These are phyloP conservation scores for Xylariomycetidae sp. DNA, from an alignment of 2,329 filamentous ascomycete species.

Conservation along the genomic window DNA sequence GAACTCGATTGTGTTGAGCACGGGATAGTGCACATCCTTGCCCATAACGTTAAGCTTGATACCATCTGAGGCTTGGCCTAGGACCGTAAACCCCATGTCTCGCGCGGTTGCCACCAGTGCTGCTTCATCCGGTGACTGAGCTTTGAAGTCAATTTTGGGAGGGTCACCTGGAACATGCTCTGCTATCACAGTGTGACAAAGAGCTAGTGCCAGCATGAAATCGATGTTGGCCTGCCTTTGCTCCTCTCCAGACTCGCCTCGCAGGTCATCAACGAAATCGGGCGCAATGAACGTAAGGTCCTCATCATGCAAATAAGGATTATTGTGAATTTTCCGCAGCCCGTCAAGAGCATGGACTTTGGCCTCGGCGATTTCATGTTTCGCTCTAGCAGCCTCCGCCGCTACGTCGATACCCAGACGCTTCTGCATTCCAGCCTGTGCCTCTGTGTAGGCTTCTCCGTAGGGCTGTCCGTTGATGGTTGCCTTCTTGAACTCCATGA, in stretches of 20 bases:
- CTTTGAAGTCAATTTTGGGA: conserved; percentile 90
- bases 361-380: conserved; percentile 73
- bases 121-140: conserved; percentile 94
- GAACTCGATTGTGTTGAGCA: conserved; percentile 95
- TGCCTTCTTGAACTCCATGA: conserved; percentile 99
- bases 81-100: conserved; percentile 90
- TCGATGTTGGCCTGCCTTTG: conserved; percentile 76
- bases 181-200: conserved; percentile 96
- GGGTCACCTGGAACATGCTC: conserved; percentile 86
- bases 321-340: conserved; percentile 75
- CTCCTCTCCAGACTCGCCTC: conserved; percentile 68
- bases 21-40: conserved; percentile 75
- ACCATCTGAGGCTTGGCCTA: conserved; percentile 74
- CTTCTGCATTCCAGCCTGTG: conserved; percentile 93
- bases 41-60: conserved; percentile 85
- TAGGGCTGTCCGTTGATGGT: conserved; percentile 96
- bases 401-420: conserved; percentile 83
- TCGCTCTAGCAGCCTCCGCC: conserved; percentile 67
- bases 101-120: conserved; percentile 90
- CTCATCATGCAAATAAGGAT: conserved; percentile 86
- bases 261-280: conserved; percentile 79
- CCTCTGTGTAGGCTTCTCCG: conserved; percentile 96
- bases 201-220: conserved; percentile 90
- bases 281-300: conserved; percentile 89
- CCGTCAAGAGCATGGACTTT: conserved; percentile 67